Percentiles rank a stretch among this genome's conserved stretches.
phyloP scores from a whole-genome alignment of 495 filamentous ascomycete species.

The Achaetomiella virescens region DNA sequence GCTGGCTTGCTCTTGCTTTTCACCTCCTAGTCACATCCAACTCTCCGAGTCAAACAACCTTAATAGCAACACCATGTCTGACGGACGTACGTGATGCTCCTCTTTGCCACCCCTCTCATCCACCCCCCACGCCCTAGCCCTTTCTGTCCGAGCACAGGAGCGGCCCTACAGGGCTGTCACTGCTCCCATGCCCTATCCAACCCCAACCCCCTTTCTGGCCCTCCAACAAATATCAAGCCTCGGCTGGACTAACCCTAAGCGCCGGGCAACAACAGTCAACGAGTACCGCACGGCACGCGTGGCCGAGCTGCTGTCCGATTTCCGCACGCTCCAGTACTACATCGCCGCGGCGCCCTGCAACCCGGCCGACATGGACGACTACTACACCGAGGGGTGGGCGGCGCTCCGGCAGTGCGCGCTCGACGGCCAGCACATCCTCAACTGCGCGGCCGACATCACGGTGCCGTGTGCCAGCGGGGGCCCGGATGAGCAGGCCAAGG shows the following conservation, averaged over 20 bases:
- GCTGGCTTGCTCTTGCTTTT: background rate
- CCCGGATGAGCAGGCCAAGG: conserved; percentile 63
- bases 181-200: background rate
- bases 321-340: conserved; percentile 72
- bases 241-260: conserved; percentile 24
- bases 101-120: background rate
- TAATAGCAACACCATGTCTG: conserved; percentile 21
- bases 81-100: conserved; percentile 29
- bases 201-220: background rate
- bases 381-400: conserved; percentile 71
- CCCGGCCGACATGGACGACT: conserved; percentile 56
- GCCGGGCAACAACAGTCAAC: conserved; percentile 57
- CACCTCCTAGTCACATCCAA: background rate
- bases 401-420: conserved; percentile 67
- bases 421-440: conserved; percentile 69
- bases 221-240: background rate
- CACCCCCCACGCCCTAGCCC: background rate
- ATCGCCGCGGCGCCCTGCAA: conserved; percentile 64
- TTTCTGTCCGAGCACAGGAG: background rate
- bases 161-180: background rate
- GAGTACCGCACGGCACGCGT: conserved; percentile 74
- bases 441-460: conserved; percentile 57
- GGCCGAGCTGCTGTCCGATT: conserved; percentile 79
- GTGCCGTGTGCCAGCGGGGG: conserved; percentile 50
- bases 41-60: background rate